phyloP scores from a whole-genome alignment of 768 basidiomycete genomes.

The Trametes villosa region DNA sequence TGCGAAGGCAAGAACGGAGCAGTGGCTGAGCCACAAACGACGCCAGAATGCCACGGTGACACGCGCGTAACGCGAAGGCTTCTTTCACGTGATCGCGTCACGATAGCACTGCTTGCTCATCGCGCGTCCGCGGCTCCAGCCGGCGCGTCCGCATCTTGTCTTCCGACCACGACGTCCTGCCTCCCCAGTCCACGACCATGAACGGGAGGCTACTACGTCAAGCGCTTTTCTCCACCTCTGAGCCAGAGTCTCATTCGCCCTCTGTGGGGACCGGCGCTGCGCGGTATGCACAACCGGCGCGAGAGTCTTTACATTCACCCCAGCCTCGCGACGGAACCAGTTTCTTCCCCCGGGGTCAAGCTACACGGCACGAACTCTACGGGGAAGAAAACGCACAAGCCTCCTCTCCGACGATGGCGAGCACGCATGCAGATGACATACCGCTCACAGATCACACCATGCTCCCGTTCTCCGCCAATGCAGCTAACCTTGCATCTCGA shows the following conservation, averaged over 20 bases:
- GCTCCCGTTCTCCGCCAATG: no score
- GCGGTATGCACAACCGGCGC: no score
- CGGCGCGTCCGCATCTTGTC: neutral
- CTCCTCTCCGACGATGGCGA: no score
- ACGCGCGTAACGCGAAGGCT: conserved; percentile 5
- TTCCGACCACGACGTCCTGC: conserved; percentile 3
- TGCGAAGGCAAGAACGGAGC: neutral
- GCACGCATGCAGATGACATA: no score
- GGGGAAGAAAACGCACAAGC: no score
- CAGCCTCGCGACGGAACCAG: no score
- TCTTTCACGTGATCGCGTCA: conserved; percentile 22
- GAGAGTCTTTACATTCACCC: no score
- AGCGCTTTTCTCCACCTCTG: conserved; percentile 5
- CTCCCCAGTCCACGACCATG: neutral
- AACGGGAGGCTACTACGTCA: conserved; percentile 15
- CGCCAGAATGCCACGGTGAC: conserved; percentile 6
- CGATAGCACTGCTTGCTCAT: neutral
- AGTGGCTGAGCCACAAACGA: neutral
- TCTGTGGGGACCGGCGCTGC: neutral
- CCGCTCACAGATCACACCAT: no score
- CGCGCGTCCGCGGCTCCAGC: neutral
- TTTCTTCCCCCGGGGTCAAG: no score
- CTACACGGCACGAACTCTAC: no score
- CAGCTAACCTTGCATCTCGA: no score
- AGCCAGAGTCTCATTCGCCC: neutral